Percentiles rank a stretch among this genome's conserved stretches.
Evolutionary conservation across 495 filamentous ascomycete genomes (phyloP).

Genomic region (Neurospora hispaniola): DNA sequence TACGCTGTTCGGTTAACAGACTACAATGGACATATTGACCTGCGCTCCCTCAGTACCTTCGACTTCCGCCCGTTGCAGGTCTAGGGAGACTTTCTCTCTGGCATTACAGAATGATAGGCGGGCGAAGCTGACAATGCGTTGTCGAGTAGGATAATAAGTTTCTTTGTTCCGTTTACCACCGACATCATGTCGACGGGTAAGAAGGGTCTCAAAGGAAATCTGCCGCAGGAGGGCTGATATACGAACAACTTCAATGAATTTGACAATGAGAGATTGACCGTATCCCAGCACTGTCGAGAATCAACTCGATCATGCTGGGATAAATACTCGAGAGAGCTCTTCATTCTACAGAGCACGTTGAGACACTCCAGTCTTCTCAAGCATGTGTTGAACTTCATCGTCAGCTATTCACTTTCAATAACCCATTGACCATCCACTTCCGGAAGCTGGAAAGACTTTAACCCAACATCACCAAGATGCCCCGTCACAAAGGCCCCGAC

Average conservation of each 20-base stretch:
- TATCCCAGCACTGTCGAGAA: neutral
- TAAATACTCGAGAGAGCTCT: neutral
- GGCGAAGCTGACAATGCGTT: neutral
- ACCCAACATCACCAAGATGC: neutral
- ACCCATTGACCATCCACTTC: neutral
- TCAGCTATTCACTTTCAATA: neutral
- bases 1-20: neutral
- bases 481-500: neutral
- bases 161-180: neutral
- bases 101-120: neutral
- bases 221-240: neutral
- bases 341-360: neutral
- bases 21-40: neutral
- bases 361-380: neutral
- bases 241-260: neutral
- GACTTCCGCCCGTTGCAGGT: neutral
- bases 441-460: neutral
- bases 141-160: neutral
- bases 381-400: neutral
- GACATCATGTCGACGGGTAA: neutral
- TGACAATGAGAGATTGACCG: neutral
- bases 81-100: neutral
- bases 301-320: neutral
- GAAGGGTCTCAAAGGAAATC: neutral
- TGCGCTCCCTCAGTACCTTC: neutral